A percentile compares a stretch with the other conserved stretches of the same genome.
These are phyloP conservation scores for Lippia alba DNA, from an alignment of 305 asterid genomes.

Conservation along the genomic window DNA sequence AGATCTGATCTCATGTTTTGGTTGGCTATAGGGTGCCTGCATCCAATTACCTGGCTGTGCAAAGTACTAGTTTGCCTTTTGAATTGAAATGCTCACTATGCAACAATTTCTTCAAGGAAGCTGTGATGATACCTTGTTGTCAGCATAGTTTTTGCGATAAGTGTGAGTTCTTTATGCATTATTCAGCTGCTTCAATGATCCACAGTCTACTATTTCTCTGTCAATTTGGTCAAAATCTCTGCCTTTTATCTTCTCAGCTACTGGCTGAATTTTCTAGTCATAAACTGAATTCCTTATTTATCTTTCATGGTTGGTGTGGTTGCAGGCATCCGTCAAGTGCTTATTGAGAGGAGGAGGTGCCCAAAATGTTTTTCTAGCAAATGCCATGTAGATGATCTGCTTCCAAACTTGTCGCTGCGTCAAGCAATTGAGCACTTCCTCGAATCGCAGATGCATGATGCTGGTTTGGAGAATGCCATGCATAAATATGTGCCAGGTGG, in stretches of 20 bases:
- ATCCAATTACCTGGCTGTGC: slow-evolving; percentile 47
- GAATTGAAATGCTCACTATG: slow-evolving; percentile 83
- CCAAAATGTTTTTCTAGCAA: slow-evolving; percentile 78
- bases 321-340: slow-evolving; percentile 75
- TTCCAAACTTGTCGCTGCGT: slow-evolving; percentile 82
- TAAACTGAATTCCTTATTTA: slow-evolving; percentile 2
- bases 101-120: slow-evolving; percentile 75
- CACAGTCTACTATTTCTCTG: neutral
- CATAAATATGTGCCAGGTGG: slow-evolving; percentile 76
- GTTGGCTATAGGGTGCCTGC: slow-evolving; percentile 45
- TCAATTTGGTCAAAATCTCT: slow-evolving; percentile 12
- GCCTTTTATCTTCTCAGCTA: neutral
- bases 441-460: slow-evolving; percentile 60
- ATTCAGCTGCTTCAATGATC: slow-evolving; percentile 27
- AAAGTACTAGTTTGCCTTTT: slow-evolving; percentile 51
- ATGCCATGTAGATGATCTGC: slow-evolving; percentile 64
- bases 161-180: slow-evolving; percentile 64
- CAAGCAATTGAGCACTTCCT: slow-evolving; percentile 74
- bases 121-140: slow-evolving; percentile 97
- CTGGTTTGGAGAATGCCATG: slow-evolving; percentile 54
- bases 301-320: slow-evolving; percentile 17
- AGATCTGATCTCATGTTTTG: slow-evolving; percentile 41
- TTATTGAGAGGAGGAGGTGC: slow-evolving; percentile 67
- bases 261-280: slow-evolving; percentile 1
- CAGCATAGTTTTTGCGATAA: slow-evolving; percentile 91